Evolutionary conservation across 2,329 filamentous ascomycete species (phyloP).

Genomic region (Venturia oleaginea): DNA sequence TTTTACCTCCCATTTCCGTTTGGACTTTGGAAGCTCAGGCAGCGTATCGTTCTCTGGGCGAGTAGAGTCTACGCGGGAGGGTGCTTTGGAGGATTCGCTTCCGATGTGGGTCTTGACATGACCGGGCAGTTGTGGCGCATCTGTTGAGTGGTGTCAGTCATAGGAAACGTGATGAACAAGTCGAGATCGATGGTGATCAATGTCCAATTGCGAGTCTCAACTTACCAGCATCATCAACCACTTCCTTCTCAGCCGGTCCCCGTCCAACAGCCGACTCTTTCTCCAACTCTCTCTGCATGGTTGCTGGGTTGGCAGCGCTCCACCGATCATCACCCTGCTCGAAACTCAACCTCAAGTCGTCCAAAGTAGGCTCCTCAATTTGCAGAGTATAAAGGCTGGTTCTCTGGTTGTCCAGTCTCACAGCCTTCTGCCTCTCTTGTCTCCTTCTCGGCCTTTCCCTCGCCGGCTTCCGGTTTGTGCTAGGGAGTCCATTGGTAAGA

Average conservation of each 20-base stretch:
- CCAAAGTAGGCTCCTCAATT: conserved; percentile 2
- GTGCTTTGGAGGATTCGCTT: not conserved
- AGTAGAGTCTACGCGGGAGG: not conserved
- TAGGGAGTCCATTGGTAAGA: not conserved
- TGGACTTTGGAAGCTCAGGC: not conserved
- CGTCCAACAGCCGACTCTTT: not conserved
- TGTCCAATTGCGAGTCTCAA: not conserved
- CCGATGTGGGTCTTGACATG: not conserved
- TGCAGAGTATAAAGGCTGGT: conserved; percentile 4
- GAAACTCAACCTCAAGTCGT: conserved; percentile 13
- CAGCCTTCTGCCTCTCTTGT: conserved; percentile 7
- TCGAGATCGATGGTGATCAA: not conserved
- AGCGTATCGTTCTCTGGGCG: not conserved
- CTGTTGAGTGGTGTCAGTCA: not conserved
- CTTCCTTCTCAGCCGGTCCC: conserved; percentile 1
- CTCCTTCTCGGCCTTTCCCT: not conserved
- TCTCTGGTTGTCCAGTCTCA: not conserved
- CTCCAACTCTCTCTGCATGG: not conserved
- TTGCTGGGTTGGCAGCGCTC: conserved; percentile 4
- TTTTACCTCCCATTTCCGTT: conserved; percentile 9
- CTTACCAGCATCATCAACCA: conserved; percentile 3
- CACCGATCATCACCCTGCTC: conserved; percentile 8
- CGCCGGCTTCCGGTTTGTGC: not conserved
- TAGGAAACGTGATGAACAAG: not conserved
- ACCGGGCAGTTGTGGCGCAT: not conserved